These are phyloP conservation scores for Paracoccidioides brasiliensis DNA, from an alignment of 2,329 filamentous ascomycete species.

Conservation along the genomic window DNA sequence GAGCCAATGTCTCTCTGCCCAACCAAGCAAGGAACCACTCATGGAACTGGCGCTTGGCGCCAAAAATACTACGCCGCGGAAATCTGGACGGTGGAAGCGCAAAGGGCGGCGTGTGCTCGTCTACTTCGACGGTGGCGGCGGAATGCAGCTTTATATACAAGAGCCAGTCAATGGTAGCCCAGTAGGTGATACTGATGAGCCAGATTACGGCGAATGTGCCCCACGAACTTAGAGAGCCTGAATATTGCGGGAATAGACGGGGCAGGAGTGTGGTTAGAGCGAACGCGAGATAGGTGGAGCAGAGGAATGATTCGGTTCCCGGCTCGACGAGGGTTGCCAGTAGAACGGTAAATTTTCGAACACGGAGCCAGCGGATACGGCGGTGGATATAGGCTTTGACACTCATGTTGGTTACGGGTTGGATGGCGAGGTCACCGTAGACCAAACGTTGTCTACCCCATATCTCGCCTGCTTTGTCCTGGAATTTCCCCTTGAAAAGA, in stretches of 20 bases:
- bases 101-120: slow-evolving; percentile 63
- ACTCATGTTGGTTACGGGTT: slow-evolving; percentile 75
- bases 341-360: slow-evolving; percentile 86
- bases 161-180: slow-evolving; percentile 64
- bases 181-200: slow-evolving; percentile 49
- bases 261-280: slow-evolving; percentile 58
- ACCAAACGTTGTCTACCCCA: slow-evolving; percentile 72
- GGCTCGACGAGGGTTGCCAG: slow-evolving; percentile 84
- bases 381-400: slow-evolving; percentile 65
- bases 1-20: slow-evolving; percentile 64
- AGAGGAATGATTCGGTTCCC: slow-evolving; percentile 77
- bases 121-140: slow-evolving; percentile 54
- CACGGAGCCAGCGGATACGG: slow-evolving; percentile 78
- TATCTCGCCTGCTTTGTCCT: slow-evolving; percentile 23
- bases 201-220: slow-evolving; percentile 51
- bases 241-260: slow-evolving; percentile 38
- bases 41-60: slow-evolving; percentile 42
- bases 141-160: slow-evolving; percentile 64
- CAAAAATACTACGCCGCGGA: slow-evolving; percentile 19
- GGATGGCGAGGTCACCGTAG: slow-evolving; percentile 74
- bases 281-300: slow-evolving; percentile 67
- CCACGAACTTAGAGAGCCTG: slow-evolving; percentile 53
- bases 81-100: slow-evolving; percentile 38
- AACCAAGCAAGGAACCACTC: slow-evolving; percentile 77
- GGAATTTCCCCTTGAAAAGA: slow-evolving; percentile 52